Base-by-base conservation (phyloP, 805 yeast species). In the Candida namnaoensis region DNA sequence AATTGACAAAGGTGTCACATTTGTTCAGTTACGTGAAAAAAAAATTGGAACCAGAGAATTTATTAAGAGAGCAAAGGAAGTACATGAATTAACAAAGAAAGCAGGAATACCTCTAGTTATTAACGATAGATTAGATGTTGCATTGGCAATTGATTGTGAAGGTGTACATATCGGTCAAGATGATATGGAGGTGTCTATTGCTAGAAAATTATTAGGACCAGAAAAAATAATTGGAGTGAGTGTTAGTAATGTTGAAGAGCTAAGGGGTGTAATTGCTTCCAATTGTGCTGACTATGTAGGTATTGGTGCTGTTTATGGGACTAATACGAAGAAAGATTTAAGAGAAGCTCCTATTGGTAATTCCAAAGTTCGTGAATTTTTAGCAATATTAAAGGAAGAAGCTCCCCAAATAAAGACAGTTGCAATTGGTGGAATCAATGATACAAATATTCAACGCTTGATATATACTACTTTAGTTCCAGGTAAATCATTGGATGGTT, bases 111-210 rank as follows among this genome's bases (percentile, higher is more conserved):
- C 96, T 0, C 65, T 88, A 48, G 75, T 88, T 32, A 88, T 88
- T 54, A 87, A 88, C 50, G 96, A 88, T 54, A 65, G 96, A 40
- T 72, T 87, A 3, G 97, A 88, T 55, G 87, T 90, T 11, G 96
- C 96, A 0, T 63, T 90, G 36, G 96, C 96, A 0, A 70, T 87
- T 42, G 93, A 75, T 50, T 95, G 95, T 2, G 96, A 87, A 47
- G 95, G 95, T 32, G 82, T 90, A 8, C 97, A 88, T 64, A 86
- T 88, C 19, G 97, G 97, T 1, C 96, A 88, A 58, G 88, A 81
- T 41, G 97, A 88, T 56, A 85, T 88, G 86, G 65, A 68, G 4
- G 61, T 61, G 7, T 50, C 51, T 1, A 50, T 70, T 34, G 93
- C 77, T 1, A 62, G 96, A 33, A 54, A 65, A 50, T 53, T 87